Percentiles rank a stretch among this genome's conserved stretches.
Conservation (phyloP, 2,329 filamentous ascomycete genomes). For the Stromatinia cepivora region DNA sequence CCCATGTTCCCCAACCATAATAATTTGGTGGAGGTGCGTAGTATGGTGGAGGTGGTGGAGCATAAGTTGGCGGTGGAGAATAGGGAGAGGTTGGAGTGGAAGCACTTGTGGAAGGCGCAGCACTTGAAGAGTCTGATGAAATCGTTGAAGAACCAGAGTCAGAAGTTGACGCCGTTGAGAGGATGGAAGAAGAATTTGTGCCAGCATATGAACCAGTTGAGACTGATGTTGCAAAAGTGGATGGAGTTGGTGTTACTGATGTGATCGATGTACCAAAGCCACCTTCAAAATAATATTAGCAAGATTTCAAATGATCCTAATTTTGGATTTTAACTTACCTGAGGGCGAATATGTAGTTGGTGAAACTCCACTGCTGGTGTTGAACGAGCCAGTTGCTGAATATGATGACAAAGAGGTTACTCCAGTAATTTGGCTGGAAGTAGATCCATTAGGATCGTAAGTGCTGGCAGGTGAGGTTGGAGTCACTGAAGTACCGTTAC, state of each 20-base stretch:
- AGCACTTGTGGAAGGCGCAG: conserved; percentile 5
- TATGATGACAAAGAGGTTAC: conserved; percentile 3
- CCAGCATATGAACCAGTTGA: conserved; percentile 18
- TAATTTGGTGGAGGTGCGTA: conserved; percentile 18
- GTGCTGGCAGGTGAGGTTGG: conserved; percentile 4
- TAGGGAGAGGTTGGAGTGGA: conserved; percentile 2
- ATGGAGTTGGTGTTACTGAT: conserved; percentile 20
- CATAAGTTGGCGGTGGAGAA: conserved; percentile 17
- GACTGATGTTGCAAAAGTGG: conserved; percentile 27
- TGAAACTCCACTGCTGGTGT: conserved; percentile 11
- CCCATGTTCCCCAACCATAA: conserved; percentile 15
- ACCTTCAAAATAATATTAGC: conserved; percentile 18
- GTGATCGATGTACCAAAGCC: conserved; percentile 21
- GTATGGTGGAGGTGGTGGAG: conserved; percentile 24
- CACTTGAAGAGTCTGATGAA: conserved; percentile 6
- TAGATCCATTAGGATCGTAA: conserved; percentile 1
- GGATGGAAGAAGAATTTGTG: conserved; percentile 13
- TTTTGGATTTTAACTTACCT: background rate
- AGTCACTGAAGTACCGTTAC: background rate
- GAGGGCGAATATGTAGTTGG: conserved; percentile 1
- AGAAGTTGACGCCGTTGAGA: conserved; percentile 14
- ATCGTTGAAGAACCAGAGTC: background rate
- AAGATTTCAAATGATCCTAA: background rate
- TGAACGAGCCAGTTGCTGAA: conserved; percentile 2
- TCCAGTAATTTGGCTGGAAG: conserved; percentile 18